Evolutionary conservation across 2,329 filamentous ascomycete species (phyloP).

Genomic region (Aureobasidium zeae): DNA sequence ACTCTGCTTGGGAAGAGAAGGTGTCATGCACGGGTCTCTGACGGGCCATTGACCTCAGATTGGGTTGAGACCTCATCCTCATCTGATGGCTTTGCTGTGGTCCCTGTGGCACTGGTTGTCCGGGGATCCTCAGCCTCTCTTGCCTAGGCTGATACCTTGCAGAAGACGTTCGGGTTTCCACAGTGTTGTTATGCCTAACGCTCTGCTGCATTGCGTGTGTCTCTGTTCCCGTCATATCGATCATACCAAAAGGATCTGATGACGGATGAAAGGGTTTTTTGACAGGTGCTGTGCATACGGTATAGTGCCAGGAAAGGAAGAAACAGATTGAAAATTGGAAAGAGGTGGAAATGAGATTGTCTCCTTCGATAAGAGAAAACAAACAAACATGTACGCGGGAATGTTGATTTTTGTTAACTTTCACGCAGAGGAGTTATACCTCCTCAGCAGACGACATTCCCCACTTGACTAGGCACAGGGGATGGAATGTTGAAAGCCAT

Average conservation of each 20-base stretch:
- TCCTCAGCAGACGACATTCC: slow-evolving; percentile 11
- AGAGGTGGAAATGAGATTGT: slow-evolving; percentile 12
- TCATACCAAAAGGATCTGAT: too few relatives aligned
- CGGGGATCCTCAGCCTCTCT: slow-evolving; percentile 14
- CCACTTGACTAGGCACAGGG: slow-evolving; percentile 12
- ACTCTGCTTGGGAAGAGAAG: not conserved
- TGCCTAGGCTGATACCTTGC: slow-evolving; percentile 6
- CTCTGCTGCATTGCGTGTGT: too few relatives aligned
- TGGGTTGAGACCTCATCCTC: slow-evolving; percentile 9
- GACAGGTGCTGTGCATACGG: too few relatives aligned
- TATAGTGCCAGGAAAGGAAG: slow-evolving; percentile 13
- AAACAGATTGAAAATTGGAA: not conserved
- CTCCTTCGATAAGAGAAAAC: too few relatives aligned
- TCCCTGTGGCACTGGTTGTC: too few relatives aligned
- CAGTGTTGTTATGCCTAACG: slow-evolving; percentile 3
- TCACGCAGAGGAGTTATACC: slow-evolving; percentile 6
- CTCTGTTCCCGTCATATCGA: slow-evolving; percentile 12
- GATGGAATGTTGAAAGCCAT: slow-evolving; percentile 14
- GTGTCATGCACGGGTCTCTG: not conserved
- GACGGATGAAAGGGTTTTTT: slow-evolving; percentile 10
- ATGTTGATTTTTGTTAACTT: slow-evolving; percentile 14
- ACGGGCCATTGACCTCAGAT: slow-evolving; percentile 4
- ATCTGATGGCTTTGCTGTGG: not conserved
- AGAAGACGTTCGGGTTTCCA: slow-evolving; percentile 3
- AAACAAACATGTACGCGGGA: slow-evolving; percentile 14